Base-by-base conservation (phyloP, 2,329 filamentous ascomycete genomes). In the Colletotrichum tabaci region DNA sequence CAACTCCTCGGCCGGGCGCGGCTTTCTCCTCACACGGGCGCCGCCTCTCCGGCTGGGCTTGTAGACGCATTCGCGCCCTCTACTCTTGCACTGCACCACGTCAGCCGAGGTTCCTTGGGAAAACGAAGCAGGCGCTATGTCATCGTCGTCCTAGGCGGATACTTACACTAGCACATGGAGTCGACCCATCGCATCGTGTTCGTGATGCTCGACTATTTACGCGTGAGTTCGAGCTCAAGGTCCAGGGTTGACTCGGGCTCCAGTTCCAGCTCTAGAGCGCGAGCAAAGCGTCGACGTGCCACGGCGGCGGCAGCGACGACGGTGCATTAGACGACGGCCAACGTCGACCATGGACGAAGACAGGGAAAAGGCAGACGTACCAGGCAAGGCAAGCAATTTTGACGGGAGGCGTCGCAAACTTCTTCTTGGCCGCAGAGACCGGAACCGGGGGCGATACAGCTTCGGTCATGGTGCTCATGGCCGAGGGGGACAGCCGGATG, bases 361-460 rank as follows among this genome's bases (percentile, higher is more conserved):
- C 50, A 18, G 30, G 16, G 63, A 21, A 21, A 15, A 23, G 42
- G 8, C 8, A 60, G 57, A 79, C 83, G 71, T 82, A 87, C 85
- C 85, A 87, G 64, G 85, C 82, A 67, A 87, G 80, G 74, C 86
- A 87, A 26, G 86, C 86, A 61, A 85, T 80, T 76, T 87, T 87
- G 38, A 87, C 85, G 1, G 86, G 86, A 60, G 85, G 86, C 38
- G 81, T 80, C 55, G 83, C 82, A 75, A 85, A 84, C 76, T 84
- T 85, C 79, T 82, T 83, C 73, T 73, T 74, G 35, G 73, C 65
- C 58, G 68, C 74, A 53, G 74, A 71, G 58, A 65, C 40, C 53
- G 69, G 23, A 15, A 44, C 57, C 16, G 74, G 26, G 26, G 72
- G 57, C 26, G 52, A 61, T 53, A 65, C 62, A 53, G 56, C 71